Conservation (phyloP, 495 filamentous ascomycete species). For the Tuber umbilicatum region DNA sequence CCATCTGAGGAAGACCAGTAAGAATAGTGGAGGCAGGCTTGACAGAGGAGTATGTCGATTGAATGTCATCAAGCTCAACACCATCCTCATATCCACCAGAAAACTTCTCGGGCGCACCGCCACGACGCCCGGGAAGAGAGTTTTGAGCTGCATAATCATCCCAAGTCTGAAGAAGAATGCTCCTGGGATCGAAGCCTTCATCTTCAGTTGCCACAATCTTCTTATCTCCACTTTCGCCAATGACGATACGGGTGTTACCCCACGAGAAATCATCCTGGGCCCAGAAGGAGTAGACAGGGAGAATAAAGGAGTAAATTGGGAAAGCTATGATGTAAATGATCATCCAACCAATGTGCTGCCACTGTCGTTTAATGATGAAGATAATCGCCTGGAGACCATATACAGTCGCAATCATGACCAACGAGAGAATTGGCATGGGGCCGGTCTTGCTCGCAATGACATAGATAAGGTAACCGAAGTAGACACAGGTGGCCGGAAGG, state of each 20-base stretch:
- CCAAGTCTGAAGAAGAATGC: slow-evolving; percentile 91
- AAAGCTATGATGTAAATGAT: slow-evolving; percentile 92
- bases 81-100: slow-evolving; percentile 48
- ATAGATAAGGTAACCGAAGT: slow-evolving; percentile 87
- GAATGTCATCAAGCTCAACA: slow-evolving; percentile 97
- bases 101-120: slow-evolving; percentile 59
- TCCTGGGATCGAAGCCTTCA: slow-evolving; percentile 79
- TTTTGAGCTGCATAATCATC: slow-evolving; percentile 93
- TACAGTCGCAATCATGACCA: slow-evolving; percentile 79
- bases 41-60: slow-evolving; percentile 89
- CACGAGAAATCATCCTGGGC: slow-evolving; percentile 97
- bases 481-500: slow-evolving; percentile 82
- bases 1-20: slow-evolving; percentile 69
- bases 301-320: slow-evolving; percentile 85
- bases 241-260: slow-evolving; percentile 96
- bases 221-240: slow-evolving; percentile 86
- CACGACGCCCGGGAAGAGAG: slow-evolving; percentile 84
- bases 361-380: slow-evolving; percentile 91
- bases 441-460: slow-evolving; percentile 61
- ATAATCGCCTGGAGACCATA: slow-evolving; percentile 95
- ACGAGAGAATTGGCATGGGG: slow-evolving; percentile 76
- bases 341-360: slow-evolving; percentile 99
- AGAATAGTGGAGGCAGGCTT: slow-evolving; percentile 88
- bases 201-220: slow-evolving; percentile 81
- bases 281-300: slow-evolving; percentile 98